A percentile compares a stretch with the other conserved stretches of the same genome.
Conservation (phyloP, 306 rosid genomes). For the Luffa aegyptiaca region DNA sequence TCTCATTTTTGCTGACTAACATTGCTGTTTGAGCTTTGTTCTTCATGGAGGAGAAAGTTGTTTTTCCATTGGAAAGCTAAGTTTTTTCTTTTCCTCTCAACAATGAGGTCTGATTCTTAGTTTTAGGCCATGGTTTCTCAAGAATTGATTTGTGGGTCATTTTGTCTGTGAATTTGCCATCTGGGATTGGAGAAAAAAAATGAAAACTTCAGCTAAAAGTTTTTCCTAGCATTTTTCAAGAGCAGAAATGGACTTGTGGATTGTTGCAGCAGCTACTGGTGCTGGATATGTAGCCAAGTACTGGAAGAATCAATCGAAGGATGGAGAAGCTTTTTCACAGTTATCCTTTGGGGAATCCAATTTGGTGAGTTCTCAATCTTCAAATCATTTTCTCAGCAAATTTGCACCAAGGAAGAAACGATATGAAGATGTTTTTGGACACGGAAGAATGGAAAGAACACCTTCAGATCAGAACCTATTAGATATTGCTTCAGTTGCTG, state of each 20-base stretch:
- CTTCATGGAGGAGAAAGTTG: neutral
- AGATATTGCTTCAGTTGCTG: neutral
- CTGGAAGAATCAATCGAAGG: constrained; percentile 27
- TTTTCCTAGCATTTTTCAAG: constrained; percentile 5
- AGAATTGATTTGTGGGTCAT: neutral
- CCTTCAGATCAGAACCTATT: neutral
- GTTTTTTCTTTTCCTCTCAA: neutral
- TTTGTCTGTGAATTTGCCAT: neutral
- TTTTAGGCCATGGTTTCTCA: neutral
- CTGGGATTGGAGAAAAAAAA: neutral
- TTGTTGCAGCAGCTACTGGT: constrained; percentile 68
- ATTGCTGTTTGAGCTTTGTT: neutral
- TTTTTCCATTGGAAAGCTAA: neutral
- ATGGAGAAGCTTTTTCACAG: neutral
- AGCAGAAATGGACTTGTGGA: constrained; percentile 71
- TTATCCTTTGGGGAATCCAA: neutral
- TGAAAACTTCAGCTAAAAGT: neutral
- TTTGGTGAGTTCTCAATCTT: neutral
- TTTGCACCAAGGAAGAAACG: neutral
- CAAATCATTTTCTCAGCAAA: neutral
- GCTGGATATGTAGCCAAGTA: constrained; percentile 66
- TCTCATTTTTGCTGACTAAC: neutral
- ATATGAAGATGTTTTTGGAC: neutral
- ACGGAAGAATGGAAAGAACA: neutral
- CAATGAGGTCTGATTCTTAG: neutral